Evolutionary conservation across 2,329 filamentous ascomycete species (phyloP), one percentile per base, ranked within the genome.

Genomic region (Fusarium circinatum): DNA sequence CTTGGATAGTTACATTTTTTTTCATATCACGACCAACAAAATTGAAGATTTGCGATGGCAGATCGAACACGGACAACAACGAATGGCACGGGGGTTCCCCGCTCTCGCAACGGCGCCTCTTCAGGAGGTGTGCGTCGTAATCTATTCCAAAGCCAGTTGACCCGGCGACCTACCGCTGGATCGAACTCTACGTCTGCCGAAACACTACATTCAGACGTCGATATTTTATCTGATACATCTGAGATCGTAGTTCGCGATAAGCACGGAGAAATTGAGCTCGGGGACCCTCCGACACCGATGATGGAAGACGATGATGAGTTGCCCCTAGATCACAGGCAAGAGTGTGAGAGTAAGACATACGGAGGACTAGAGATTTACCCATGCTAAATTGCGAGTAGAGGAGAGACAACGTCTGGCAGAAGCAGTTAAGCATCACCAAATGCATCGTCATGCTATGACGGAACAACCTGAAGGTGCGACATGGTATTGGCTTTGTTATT

Each of bases 381-480:
- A 57, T 6, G 55, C 73, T 70, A 47, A 71, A 38, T 56, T 12
- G 24, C 42, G 6, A 54, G 26, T 69, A 90, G 89, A 86, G 63
- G 90, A 92, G 78, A 84, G 88, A 59, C 89, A 92, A 78, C 84
- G 86, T 57, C 80, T 92, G 17, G 86, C 88, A 30, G 90, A 92
- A 70, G 89, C 88, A 3, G 87, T 92, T 39, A 90, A 87, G 77
- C 88, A 89, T 76, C 88, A 91, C 78, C 87, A 89, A 74, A 85
- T 89, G 64, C 87, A 87, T 74, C 85, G 87, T 70, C 87, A 85
- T 75, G 83, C 85, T 55, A 83, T 87, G 55, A 86, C 90, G 15
- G 89, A 89, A 75, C 91, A 93, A 72, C 89, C 90, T 56, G 90
- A 92, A 83, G 91, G 92, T 93, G 79, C 77, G 86, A 8, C 49